These are phyloP conservation scores for Auricularia sp. DNA, from an alignment of 768 basidiomycete species.

Conservation along the genomic window DNA sequence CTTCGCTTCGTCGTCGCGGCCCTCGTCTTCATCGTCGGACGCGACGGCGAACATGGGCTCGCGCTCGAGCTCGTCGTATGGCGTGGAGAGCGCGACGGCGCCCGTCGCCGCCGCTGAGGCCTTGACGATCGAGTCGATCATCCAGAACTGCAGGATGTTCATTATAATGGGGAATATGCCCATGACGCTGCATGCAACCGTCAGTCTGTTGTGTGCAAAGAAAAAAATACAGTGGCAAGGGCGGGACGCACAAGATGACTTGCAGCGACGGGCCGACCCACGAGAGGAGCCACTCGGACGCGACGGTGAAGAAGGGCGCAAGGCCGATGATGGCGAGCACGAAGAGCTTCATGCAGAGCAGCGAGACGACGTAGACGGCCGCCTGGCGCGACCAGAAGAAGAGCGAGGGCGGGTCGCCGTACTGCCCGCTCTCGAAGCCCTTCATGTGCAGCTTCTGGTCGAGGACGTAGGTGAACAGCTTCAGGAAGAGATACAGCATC, in stretches of 20 bases:
- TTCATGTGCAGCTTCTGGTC: slow-evolving; percentile 54
- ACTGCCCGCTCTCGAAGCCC: slow-evolving; percentile 79
- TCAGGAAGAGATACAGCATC: slow-evolving; percentile 66
- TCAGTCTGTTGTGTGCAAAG: neutral
- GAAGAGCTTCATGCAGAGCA: slow-evolving; percentile 84
- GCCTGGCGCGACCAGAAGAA: slow-evolving; percentile 69
- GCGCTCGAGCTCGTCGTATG: slow-evolving; percentile 32
- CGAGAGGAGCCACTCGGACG: slow-evolving; percentile 82
- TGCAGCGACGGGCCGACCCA: slow-evolving; percentile 66
- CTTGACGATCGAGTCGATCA: slow-evolving; percentile 90
- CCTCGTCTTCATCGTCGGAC: slow-evolving; percentile 47
- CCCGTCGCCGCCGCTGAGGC: slow-evolving; percentile 33
- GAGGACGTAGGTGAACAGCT: slow-evolving; percentile 52
- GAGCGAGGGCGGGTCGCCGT: slow-evolving; percentile 74
- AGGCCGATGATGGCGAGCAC: slow-evolving; percentile 68
- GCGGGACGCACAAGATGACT: slow-evolving; percentile 63
- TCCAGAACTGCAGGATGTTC: slow-evolving; percentile 89
- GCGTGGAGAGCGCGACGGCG: slow-evolving; percentile 28
- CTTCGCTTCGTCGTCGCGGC: slow-evolving; percentile 19
- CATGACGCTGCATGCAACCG: slow-evolving; percentile 52
- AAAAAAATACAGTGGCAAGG: neutral
- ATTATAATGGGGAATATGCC: slow-evolving; percentile 82
- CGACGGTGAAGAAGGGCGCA: slow-evolving; percentile 56
- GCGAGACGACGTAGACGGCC: slow-evolving; percentile 68
- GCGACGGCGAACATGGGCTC: slow-evolving; percentile 54